Evolutionary conservation across 2,329 filamentous ascomycete genomes (phyloP), one percentile per base, ranked within the genome.

Genomic region (Colletotrichum zoysiae): DNA sequence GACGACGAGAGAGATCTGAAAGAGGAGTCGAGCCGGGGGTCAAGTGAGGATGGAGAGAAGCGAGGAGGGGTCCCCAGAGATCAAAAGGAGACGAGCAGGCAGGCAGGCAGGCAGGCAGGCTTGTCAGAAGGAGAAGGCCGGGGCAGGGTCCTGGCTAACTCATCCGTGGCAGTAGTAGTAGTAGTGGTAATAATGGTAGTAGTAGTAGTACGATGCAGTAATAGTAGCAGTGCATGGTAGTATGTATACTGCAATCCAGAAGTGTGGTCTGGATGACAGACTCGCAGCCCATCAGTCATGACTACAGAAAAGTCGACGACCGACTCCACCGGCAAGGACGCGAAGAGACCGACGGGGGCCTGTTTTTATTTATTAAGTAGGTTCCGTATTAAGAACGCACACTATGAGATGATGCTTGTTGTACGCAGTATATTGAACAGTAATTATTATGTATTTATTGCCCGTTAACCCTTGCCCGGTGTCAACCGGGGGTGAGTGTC

Each of bases 21-120:
- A 59, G 69, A 69, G 69, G 65, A 69, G 65, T 64, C 59, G 20
- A 64, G 55, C 30, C 63, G 51, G 62, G 42, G 70, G 26, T 50
- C 35, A 59, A 33, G 61, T 66, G 40, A 48, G 61, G 42, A 46
- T 56, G 40, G 60, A 60, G 50, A 67, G 56, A 55, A 44, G 67
- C 56, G 48, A 70, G 40, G 62, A 65, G 18, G 18, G 70, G 67
- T 62, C 67, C 61, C 65, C 48, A 20, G 67, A 56, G 50, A 50
- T 58, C 67, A 71, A 69, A 69, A 71, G 64, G 59, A 64, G 30
- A 30, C 30, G 4, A 30, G 30, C 30, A 46, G 44, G 63, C 50
- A 66, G 44, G 35, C 11, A 40, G n/a, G 30, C 30, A 46, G 44
- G 63, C 50, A 66, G 12, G 26, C 44, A 46, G 50, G 30, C 40